Evolutionary conservation across 1,284 basidiomycete species (phyloP).

Genomic region (Cutaneotrichosporon sp.): DNA sequence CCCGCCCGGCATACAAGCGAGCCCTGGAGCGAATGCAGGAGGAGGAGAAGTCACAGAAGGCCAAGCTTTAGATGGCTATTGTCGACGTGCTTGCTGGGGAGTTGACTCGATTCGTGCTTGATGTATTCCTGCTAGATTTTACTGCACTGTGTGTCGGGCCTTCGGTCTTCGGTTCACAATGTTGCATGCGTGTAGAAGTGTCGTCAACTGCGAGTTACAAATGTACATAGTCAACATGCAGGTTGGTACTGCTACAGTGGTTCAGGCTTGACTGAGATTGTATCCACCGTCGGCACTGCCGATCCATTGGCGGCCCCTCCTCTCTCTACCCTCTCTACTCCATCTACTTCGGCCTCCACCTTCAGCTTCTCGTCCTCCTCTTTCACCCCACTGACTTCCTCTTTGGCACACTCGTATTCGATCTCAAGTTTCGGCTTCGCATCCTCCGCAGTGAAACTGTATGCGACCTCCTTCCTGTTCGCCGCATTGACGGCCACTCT

Average conservation of each 20-base stretch:
- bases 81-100: too few relatives aligned
- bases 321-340: neutral
- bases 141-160: too few relatives aligned
- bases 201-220: too few relatives aligned
- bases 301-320: too few relatives aligned
- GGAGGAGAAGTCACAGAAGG: constrained; percentile 9
- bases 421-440: constrained; percentile 29
- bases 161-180: too few relatives aligned
- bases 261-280: neutral
- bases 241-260: neutral
- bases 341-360: neutral
- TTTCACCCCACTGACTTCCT: too few relatives aligned
- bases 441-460: constrained; percentile 49
- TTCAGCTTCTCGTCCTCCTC: neutral
- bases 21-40: constrained; percentile 7
- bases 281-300: too few relatives aligned
- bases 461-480: constrained; percentile 41
- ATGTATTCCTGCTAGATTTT: too few relatives aligned
- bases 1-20: constrained; percentile 9
- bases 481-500: constrained; percentile 39
- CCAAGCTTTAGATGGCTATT: constrained; percentile 5
- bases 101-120: too few relatives aligned
- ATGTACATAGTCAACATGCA: neutral
- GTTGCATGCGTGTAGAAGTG: too few relatives aligned
- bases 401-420: constrained; percentile 53